A percentile compares a stretch with the other conserved stretches of the same genome.
These are phyloP conservation scores for Zygosaccharomyces lentus DNA, from an alignment of 805 yeast genomes.

Conservation along the genomic window DNA sequence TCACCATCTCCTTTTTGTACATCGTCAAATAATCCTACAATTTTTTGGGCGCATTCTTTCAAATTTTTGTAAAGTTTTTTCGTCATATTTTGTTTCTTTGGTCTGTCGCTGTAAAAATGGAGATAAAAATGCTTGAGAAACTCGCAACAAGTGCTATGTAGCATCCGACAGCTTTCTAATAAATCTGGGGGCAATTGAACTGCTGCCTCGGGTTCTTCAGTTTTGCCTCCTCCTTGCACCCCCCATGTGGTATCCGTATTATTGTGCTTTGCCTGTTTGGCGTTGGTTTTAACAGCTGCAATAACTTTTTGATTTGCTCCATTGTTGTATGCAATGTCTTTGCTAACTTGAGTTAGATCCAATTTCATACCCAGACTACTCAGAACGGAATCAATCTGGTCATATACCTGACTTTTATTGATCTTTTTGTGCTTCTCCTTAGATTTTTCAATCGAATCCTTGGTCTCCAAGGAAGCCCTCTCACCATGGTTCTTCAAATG, in stretches of 20 bases:
- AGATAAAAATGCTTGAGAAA: conserved; percentile 73
- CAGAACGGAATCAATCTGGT: conserved; percentile 14
- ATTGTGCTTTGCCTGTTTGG: conserved; percentile 46
- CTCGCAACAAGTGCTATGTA: conserved; percentile 71
- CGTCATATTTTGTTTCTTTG: conserved; percentile 41
- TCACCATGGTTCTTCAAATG: conserved; percentile 28
- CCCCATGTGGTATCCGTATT: conserved; percentile 27
- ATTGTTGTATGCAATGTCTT: conserved; percentile 23
- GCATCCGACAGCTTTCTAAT: conserved; percentile 50
- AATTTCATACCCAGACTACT: conserved; percentile 21
- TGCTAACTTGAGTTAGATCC: conserved; percentile 30
- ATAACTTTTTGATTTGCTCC: conserved; percentile 40
- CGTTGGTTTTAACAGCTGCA: conserved; percentile 46
- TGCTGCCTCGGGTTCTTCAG: conserved; percentile 30
- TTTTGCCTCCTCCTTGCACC: conserved; percentile 22
- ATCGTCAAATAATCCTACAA: conserved; percentile 28
- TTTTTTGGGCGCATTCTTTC: conserved; percentile 44
- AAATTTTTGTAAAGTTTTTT: conserved; percentile 47
- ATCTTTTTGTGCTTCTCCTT: conserved; percentile 19
- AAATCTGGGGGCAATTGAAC: conserved; percentile 35
- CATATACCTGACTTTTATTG: conserved; percentile 7
- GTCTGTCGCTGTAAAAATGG: conserved; percentile 49
- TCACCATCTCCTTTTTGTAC: conserved; percentile 31
- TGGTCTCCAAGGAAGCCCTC: conserved; percentile 22
- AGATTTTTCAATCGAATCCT: conserved; percentile 16